phyloP scores from a whole-genome alignment of 345 rosid genomes.

The Pistacia atlantica region DNA sequence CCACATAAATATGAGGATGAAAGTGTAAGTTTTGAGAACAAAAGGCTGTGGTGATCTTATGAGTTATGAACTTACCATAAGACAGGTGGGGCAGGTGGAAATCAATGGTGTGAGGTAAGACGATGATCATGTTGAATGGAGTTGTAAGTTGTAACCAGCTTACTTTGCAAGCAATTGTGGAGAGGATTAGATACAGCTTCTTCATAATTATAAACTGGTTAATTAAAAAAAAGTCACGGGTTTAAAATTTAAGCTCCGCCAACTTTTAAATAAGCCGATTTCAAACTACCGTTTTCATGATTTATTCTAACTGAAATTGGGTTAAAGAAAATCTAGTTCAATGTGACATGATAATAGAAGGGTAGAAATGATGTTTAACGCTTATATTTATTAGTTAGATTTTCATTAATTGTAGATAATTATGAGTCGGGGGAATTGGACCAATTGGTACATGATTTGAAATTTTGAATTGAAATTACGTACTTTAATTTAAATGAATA shows the following conservation, averaged over 20 bases:
- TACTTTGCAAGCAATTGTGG: conserved; percentile 21
- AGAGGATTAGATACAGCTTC: neutral
- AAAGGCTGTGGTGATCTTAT: neutral
- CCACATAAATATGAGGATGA: neutral
- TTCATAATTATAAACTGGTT: neutral
- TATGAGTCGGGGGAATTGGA: neutral
- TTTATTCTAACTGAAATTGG: neutral
- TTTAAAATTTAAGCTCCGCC: neutral
- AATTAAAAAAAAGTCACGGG: neutral
- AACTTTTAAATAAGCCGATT: neutral
- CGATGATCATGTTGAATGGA: neutral
- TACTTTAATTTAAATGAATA: too few relatives aligned
- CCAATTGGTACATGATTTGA: too few relatives aligned
- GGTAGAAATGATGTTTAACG: neutral
- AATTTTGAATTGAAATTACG: too few relatives aligned
- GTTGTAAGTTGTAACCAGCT: conserved; percentile 2
- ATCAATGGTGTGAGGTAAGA: conserved; percentile 7
- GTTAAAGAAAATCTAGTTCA: neutral
- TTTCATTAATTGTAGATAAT: neutral
- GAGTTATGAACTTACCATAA: too few relatives aligned
- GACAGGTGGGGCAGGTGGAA: neutral
- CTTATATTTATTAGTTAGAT: neutral
- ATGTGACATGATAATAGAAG: neutral
- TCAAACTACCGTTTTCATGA: neutral
- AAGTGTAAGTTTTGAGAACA: neutral